Evolutionary conservation across 164 flowering plant genomes (phyloP).

Genomic region (Piper betle): DNA sequence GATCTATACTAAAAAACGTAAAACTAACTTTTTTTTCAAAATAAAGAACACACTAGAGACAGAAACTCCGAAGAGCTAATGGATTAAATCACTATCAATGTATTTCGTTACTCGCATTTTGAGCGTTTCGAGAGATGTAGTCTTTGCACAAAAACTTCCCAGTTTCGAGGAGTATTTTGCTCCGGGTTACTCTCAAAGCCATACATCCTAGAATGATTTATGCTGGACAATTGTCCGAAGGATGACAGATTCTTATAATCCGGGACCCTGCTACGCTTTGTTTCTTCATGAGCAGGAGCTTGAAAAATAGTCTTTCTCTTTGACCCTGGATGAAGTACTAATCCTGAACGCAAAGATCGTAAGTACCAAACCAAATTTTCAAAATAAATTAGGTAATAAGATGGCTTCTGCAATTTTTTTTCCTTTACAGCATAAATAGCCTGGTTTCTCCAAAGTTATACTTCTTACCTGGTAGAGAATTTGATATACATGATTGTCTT

Average conservation of each 20-base stretch:
- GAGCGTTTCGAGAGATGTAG: too few species aligned
- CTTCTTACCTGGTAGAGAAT: constrained; percentile 37
- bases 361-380: neutral
- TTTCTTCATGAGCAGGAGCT: constrained; percentile 8
- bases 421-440: neutral
- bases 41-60: too few species aligned
- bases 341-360: constrained; percentile 26
- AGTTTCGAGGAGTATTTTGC: too few species aligned
- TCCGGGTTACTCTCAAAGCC: neutral
- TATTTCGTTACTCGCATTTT: too few species aligned
- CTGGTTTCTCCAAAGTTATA: too few species aligned
- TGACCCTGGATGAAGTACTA: constrained; percentile 38
- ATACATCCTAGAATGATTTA: constrained; percentile 29
- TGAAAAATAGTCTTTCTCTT: constrained; percentile 48
- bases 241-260: neutral
- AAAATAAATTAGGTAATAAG: too few species aligned
- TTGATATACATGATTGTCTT: constrained; percentile 15
- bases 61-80: too few species aligned
- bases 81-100: too few species aligned
- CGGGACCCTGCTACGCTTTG: constrained; percentile 9
- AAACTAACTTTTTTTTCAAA: too few species aligned
- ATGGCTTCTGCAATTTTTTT: neutral
- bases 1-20: too few species aligned
- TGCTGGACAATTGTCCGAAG: constrained; percentile 6
- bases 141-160: too few species aligned